Conservation (phyloP, 2,329 filamentous ascomycete genomes). For the Aspergillus intermedius region DNA sequence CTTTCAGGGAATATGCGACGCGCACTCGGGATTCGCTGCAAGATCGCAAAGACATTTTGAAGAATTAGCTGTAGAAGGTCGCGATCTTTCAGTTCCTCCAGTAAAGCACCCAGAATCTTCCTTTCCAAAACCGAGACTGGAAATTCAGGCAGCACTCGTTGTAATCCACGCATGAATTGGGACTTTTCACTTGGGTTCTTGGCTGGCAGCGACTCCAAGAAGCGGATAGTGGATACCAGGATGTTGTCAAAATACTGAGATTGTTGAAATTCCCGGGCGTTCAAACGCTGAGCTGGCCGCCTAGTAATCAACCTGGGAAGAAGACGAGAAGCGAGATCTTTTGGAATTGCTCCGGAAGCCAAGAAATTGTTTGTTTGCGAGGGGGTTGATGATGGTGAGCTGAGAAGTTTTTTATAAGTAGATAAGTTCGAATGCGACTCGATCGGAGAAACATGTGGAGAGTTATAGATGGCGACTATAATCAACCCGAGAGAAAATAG, state of each 20-base stretch:
- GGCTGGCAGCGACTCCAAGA: conserved; percentile 81
- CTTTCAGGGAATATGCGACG: conserved; percentile 75
- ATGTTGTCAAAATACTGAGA: conserved; percentile 97
- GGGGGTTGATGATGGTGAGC: conserved; percentile 70
- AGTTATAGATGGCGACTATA: conserved; percentile 86
- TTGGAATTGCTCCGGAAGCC: conserved; percentile 70
- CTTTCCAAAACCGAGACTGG: conserved; percentile 90
- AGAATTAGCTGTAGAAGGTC: conserved; percentile 79
- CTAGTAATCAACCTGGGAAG: conserved; percentile 81
- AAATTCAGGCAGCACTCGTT: conserved; percentile 83
- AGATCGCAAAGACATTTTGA: conserved; percentile 86
- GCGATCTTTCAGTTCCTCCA: conserved; percentile 91
- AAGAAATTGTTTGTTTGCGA: conserved; percentile 78
- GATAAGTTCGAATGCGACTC: conserved; percentile 74
- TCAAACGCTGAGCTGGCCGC: conserved; percentile 78
- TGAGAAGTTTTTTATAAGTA: conserved; percentile 78
- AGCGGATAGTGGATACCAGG: conserved; percentile 90
- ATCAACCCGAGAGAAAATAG: conserved; percentile 90
- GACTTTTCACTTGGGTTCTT: conserved; percentile 89
- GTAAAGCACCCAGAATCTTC: conserved; percentile 78
- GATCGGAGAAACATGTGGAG: conserved; percentile 81
- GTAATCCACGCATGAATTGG: conserved; percentile 82
- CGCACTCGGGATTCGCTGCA: conserved; percentile 69
- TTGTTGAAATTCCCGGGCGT: conserved; percentile 85
- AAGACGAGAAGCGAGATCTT: conserved; percentile 67